Base-by-base conservation (phyloP, 768 basidiomycete genomes). In the Lactarius akahatsu region DNA sequence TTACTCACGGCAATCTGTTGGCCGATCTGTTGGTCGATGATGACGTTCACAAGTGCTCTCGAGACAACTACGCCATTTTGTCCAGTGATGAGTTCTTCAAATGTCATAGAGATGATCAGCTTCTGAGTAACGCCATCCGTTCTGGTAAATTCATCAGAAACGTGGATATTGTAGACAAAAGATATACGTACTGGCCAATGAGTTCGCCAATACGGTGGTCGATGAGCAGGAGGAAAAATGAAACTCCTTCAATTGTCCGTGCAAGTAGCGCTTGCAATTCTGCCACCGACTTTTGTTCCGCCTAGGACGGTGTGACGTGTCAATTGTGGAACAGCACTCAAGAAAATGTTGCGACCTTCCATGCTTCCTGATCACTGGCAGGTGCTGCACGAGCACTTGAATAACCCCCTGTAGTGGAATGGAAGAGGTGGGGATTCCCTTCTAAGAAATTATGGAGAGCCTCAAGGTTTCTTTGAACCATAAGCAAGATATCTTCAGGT, bases 1-100 rank as follows among this genome's bases (percentile, higher is more conserved):
- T 45, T 16, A 76, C 91, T 72, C 76, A 96, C 95, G 70, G 92
- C 94, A 60, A 95, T 92, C 74, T 98, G 95, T 74, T 96, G 94
- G 26, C 92, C 92, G 71, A 98, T 98, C 75, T 99, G 97, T 74
- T 96, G 94, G 76, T 99, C 93, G 71, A 99, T 98, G 70, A 99
- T 86, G 38, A 96, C 89, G 69, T 96, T 98, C 13, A 98, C 96
- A 47, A 99, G 78, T 15, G 89, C 89, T 70, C 93, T 84, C 10
- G 97, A 96, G 28, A 89, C 86, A n/a, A 88, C 88, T 71, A 94
- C 86, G 45, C 97, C 97, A 71, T 88, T 85, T 73, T 89, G 86
- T 43, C 87, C 85, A 23, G 92, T 94, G 67, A 99, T 86, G 41
- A 99, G 80, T 36, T 90, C 91, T 74, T 94, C 90, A 71, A 92